Percentiles rank a stretch among this genome's conserved stretches.
Conservation (phyloP, 805 yeast genomes). For the Candida xiaguanensis region DNA sequence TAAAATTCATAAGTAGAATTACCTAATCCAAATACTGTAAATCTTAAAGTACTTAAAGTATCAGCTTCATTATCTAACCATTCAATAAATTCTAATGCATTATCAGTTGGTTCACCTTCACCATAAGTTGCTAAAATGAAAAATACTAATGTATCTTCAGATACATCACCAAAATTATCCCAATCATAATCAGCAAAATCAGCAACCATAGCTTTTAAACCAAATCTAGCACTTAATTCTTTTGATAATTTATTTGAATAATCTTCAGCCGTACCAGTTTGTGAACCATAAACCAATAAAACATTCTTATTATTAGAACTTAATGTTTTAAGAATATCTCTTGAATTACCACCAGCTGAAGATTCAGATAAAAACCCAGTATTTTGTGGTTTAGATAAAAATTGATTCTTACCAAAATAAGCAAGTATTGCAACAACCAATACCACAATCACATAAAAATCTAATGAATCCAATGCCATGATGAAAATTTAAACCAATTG, state of each 20-base stretch:
- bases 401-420: conserved; percentile 61
- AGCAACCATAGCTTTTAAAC: conserved; percentile 76
- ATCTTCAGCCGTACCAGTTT: conserved; percentile 98
- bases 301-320: conserved; percentile 65
- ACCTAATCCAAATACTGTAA: conserved; percentile 86
- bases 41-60: conserved; percentile 56
- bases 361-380: conserved; percentile 8
- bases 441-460: conserved; percentile 62
- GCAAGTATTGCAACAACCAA: conserved; percentile 62
- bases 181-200: conserved; percentile 88
- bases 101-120: conserved; percentile 98
- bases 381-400: conserved; percentile 26
- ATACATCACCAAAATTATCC: conserved; percentile 66
- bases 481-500: not conserved
- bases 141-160: conserved; percentile 52
- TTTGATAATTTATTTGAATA: conserved; percentile 87
- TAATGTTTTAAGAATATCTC: conserved; percentile 47
- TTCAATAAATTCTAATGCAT: conserved; percentile 77
- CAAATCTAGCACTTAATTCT: conserved; percentile 79
- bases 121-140: conserved; percentile 93
- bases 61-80: conserved; percentile 58
- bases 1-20: conserved; percentile 91
- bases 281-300: conserved; percentile 86
- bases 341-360: conserved; percentile 2
- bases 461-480: conserved; percentile 70